phyloP scores from a whole-genome alignment of 495 filamentous ascomycete genomes.

The Penicillium crystallinum region DNA sequence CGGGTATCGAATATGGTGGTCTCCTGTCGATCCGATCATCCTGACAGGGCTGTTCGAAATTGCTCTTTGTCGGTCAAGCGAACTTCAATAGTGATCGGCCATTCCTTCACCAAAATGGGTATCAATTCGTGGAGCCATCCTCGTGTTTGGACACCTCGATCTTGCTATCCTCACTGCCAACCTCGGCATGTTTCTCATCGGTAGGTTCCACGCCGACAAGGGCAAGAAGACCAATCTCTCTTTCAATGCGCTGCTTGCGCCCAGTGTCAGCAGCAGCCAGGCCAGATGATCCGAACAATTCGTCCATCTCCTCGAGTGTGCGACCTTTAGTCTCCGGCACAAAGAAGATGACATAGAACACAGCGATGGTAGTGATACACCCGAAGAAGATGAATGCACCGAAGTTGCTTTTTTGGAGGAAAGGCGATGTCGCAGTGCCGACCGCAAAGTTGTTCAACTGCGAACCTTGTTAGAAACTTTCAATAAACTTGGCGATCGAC shows the following conservation, averaged over 20 bases:
- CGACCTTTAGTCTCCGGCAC: slow-evolving; percentile 55
- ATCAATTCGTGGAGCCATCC: slow-evolving; percentile 2
- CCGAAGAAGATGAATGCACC: slow-evolving; percentile 47
- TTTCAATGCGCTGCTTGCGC: slow-evolving; percentile 30
- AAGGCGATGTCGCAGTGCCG: slow-evolving; percentile 35
- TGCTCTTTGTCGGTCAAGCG: not conserved
- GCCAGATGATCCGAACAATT: slow-evolving; percentile 41
- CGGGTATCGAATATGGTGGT: not conserved
- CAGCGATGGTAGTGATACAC: slow-evolving; percentile 43
- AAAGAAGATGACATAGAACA: slow-evolving; percentile 45
- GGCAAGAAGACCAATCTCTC: slow-evolving; percentile 30
- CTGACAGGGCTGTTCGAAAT: not conserved
- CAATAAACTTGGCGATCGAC: not conserved
- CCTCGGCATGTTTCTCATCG: slow-evolving; percentile 8
- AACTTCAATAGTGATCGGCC: not conserved
- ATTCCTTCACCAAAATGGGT: not conserved
- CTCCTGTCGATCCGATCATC: not conserved
- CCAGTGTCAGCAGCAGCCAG: slow-evolving; percentile 30
- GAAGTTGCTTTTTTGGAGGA: slow-evolving; percentile 29
- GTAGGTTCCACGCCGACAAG: slow-evolving; percentile 22
- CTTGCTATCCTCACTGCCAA: not conserved
- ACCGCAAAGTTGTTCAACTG: slow-evolving; percentile 51
- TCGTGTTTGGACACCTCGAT: not conserved
- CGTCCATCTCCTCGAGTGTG: slow-evolving; percentile 54
- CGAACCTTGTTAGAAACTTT: slow-evolving; percentile 2